Base-by-base conservation (phyloP, 306 rosid species). In the Prunus padus region DNA sequence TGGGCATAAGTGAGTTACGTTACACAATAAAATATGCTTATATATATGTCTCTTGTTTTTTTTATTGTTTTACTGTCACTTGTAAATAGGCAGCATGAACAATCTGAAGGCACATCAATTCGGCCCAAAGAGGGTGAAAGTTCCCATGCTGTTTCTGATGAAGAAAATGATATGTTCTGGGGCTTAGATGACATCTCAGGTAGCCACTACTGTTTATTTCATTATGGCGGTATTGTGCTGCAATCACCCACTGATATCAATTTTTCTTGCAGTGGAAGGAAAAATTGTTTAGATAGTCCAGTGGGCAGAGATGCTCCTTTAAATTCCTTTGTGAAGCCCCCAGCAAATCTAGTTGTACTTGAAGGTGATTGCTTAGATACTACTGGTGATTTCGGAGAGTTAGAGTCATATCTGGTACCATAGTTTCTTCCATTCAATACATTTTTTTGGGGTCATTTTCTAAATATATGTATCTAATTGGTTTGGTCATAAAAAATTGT, bases 321-420 rank as follows among this genome's bases (percentile, higher is more conserved):
- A 77, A 82, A 86, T 77, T 85, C 82, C 66, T 90, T 89, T 75
- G 88, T 86, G 61, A 92, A 90, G 83, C 89, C 99, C 66, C 99
- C 98, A 14, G 92, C 97, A 75, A 95, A 95, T 82, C 77, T 95
- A 62, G 97, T 92, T 77, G 97, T 95, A 70, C 96, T 92, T 25
- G 99, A 95, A 86, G 98, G 99, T 23, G 99, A 92, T 80, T 95
- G 99, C 86, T 82, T 95, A 75, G 99, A 92, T 78, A 72, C 89
- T 28, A 72, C 83, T 52, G 97, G 93, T 82, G 97, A 90, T 88
- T 90, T 88, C 11, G 95, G 97, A 76, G 99, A 95, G 75, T 82
- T 92, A 82, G 98, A 89, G 82, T 87, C 98, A 19, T 92, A 89
- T 84, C 90, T 92, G 99, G 99, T 95, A 95, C 71, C 16, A 16